Conservation (phyloP, 2,329 filamentous ascomycete genomes). For the Raffaelea ambrosiae region DNA sequence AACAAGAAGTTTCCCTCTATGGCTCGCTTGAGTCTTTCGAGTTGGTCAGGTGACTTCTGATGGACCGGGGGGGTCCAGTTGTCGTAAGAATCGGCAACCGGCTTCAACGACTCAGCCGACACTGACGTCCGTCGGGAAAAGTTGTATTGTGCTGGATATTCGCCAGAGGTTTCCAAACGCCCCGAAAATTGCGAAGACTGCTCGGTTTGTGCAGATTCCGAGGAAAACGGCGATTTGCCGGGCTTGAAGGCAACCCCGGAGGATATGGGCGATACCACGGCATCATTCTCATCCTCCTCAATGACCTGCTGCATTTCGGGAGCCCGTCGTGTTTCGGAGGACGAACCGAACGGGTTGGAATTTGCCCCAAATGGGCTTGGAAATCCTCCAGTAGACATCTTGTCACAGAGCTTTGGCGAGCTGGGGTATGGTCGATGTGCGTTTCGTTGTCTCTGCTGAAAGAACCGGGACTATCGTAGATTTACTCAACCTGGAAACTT, state of each 20-base stretch:
- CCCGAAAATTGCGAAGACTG: constrained; percentile 43
- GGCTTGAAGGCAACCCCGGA: constrained; percentile 42
- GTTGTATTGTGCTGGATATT: constrained; percentile 88
- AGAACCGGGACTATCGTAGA: too few relatives aligned
- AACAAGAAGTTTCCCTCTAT: constrained; percentile 91
- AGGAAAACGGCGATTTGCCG: constrained; percentile 1
- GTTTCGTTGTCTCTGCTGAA: too few relatives aligned
- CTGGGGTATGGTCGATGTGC: too few relatives aligned
- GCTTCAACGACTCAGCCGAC: constrained; percentile 92
- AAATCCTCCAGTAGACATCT: constrained; percentile 35
- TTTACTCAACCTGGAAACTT: too few relatives aligned
- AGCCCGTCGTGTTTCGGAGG: constrained; percentile 23
- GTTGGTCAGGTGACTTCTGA: constrained; percentile 73
- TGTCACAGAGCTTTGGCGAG: too few relatives aligned
- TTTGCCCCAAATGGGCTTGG: constrained; percentile 61
- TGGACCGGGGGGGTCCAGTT: constrained; percentile 86
- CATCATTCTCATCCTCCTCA: constrained; percentile 77
- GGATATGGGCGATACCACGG: constrained; percentile 65
- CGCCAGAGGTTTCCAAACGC: constrained; percentile 47
- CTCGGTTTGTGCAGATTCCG: constrained; percentile 1
- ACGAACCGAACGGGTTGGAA: constrained; percentile 62
- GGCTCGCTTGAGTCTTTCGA: constrained; percentile 67
- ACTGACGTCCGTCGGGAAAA: constrained; percentile 90
- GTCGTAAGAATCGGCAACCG: constrained; percentile 71
- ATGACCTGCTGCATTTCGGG: constrained; percentile 46